Percentiles rank a stretch among this genome's conserved stretches.
These are phyloP conservation scores for Lepidopterella palustris DNA, from an alignment of 495 filamentous ascomycete species.

Conservation along the genomic window DNA sequence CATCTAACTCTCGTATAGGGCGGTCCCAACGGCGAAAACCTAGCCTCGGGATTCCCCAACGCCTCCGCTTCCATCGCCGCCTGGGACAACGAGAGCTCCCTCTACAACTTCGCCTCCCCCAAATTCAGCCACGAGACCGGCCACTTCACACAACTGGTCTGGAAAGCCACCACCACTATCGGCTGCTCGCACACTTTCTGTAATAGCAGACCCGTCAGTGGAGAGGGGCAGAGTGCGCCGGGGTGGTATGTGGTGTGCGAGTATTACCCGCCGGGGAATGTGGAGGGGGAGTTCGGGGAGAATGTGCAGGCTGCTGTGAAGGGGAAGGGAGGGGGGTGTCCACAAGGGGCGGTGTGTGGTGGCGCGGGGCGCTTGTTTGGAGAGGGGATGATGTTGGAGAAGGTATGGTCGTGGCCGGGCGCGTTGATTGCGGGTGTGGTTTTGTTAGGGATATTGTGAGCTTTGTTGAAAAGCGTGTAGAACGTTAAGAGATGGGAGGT, in stretches of 20 bases:
- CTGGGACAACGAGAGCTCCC: conserved; percentile 58
- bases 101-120: conserved; percentile 52
- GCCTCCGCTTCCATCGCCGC: conserved; percentile 52
- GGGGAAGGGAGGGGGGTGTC: conserved; percentile 3
- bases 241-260: conserved; percentile 79
- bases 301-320: conserved; percentile 42
- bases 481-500: too few relatives aligned
- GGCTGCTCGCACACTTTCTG: conserved; percentile 65
- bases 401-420: too few relatives aligned
- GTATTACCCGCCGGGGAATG: conserved; percentile 70
- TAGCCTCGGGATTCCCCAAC: conserved; percentile 61
- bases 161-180: conserved; percentile 61
- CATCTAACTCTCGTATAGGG: conserved; percentile 35
- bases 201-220: conserved; percentile 17
- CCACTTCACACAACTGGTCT: conserved; percentile 81
- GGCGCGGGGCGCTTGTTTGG: not conserved
- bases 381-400: not conserved
- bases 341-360: conserved; percentile 5
- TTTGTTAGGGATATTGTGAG: too few relatives aligned
- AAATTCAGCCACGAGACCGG: conserved; percentile 62
- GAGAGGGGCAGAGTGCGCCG: conserved; percentile 32
- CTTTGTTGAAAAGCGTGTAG: too few relatives aligned
- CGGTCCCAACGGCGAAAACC: conserved; percentile 72
- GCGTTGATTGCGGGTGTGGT: too few relatives aligned
- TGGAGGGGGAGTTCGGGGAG: conserved; percentile 50